phyloP scores from a whole-genome alignment of 1,284 basidiomycete genomes.

The Cutaneotrichosporon dermatis region DNA sequence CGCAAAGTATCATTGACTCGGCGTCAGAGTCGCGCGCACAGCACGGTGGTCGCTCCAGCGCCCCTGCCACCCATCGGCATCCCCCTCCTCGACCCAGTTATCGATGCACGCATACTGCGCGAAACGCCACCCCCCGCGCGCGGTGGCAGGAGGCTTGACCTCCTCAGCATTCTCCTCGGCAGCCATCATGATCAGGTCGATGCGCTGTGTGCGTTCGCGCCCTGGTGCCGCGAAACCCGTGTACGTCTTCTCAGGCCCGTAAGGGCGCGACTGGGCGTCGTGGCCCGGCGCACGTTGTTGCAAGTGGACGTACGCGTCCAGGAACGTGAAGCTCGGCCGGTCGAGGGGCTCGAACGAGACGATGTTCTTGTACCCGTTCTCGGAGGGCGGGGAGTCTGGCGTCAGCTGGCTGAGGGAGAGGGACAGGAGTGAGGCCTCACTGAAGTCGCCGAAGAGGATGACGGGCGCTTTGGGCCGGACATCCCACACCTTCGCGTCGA shows the following conservation, averaged over 20 bases:
- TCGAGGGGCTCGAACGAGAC: slow-evolving; percentile 28
- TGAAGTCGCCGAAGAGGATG: slow-evolving; percentile 45
- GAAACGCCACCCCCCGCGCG: slow-evolving; percentile 28
- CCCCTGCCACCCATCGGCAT: slow-evolving; percentile 34
- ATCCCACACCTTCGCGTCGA: not conserved
- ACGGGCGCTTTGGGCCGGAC: slow-evolving; percentile 18
- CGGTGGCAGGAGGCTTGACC: not conserved
- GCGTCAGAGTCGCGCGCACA: slow-evolving; percentile 27
- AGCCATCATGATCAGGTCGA: slow-evolving; percentile 44
- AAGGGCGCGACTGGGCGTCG: slow-evolving; percentile 26
- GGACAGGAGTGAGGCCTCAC: slow-evolving; percentile 22
- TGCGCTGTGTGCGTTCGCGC: slow-evolving; percentile 21
- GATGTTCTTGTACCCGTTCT: slow-evolving; percentile 45
- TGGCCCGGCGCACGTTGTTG: slow-evolving; percentile 7
- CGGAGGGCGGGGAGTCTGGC: slow-evolving; percentile 42
- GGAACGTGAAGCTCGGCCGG: slow-evolving; percentile 30
- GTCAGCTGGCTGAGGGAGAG: not conserved
- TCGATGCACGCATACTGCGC: slow-evolving; percentile 37
- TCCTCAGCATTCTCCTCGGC: slow-evolving; percentile 3
- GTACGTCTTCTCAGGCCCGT: slow-evolving; percentile 36
- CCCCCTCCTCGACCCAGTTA: slow-evolving; percentile 39
- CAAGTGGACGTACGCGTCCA: slow-evolving; percentile 34
- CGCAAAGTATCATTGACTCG: no score
- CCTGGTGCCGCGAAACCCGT: slow-evolving; percentile 38
- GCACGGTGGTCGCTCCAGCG: slow-evolving; percentile 46